Evolutionary conservation across 129 eudicot species (phyloP), one percentile per base, ranked within the genome.

Genomic region (Flaveria brownii): DNA sequence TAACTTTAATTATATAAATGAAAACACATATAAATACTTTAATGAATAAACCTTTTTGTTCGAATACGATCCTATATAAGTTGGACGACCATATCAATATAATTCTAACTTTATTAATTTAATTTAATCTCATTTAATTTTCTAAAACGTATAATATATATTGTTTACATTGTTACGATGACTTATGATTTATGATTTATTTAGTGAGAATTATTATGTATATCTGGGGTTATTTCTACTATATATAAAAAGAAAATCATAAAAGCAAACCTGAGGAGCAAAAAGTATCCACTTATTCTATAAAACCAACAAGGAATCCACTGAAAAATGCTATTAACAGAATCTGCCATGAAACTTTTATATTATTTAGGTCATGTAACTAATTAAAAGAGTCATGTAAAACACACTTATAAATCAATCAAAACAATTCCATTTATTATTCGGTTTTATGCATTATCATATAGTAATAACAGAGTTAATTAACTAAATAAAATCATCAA

Each of bases 291-390:
- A 77, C 82, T 82, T 76, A 52, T 82, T 77, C 78, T 56, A 61
- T 18, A 76, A 61, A 65, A 82, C 78, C 85, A 77, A 73, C 82
- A 82, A 73, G 82, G 78, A 82, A 72, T 77, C 85, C 85, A 82
- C 79, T 77, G 55, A 56, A 71, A 71, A 72, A 30, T 74, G 70
- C 64, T 46, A 66, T 56, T 56, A 80, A 67, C 78, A 74, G 71
- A 74, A 73, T 67, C 59, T 66, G 75, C 54, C 75, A 26, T 28
- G 80, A 55, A 67, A 45, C 80, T 80, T 80, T 80, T 55, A 49
- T n/a, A 80, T 80, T 73, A 80, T 66, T 80, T 80, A 73, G 84
- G 84, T 66, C 75, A 45, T 80, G 70, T 33, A 66, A 73, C 18
- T 64, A n/a, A 46, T 78, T 57, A 18, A 51, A 47, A 71, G 45